phyloP scores from a whole-genome alignment of 768 basidiomycete species.

The Trametes punicea region DNA sequence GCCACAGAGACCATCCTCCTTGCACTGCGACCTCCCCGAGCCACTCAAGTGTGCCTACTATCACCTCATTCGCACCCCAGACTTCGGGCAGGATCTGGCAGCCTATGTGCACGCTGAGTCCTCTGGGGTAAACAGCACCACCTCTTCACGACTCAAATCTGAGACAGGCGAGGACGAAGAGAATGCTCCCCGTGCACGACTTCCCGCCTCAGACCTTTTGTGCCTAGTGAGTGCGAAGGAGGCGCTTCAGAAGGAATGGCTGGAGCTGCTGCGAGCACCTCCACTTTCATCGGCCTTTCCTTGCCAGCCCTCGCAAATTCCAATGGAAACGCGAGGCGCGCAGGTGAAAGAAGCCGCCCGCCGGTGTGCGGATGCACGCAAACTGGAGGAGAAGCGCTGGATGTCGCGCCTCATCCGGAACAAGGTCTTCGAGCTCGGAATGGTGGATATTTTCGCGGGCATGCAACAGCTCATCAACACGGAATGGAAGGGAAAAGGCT shows the following conservation, averaged over 20 bases:
- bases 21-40: slow-evolving; percentile 29
- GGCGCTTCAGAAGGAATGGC: slow-evolving; percentile 24
- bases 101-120: slow-evolving; percentile 4
- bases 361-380: slow-evolving; percentile 15
- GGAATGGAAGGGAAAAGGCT: slow-evolving; percentile 31
- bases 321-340: neutral
- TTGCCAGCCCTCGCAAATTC: slow-evolving; percentile 21
- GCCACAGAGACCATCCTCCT: slow-evolving; percentile 33
- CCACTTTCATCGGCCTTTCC: slow-evolving; percentile 20
- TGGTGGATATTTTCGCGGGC: slow-evolving; percentile 36
- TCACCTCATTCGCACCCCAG: slow-evolving; percentile 34
- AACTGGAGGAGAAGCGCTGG: slow-evolving; percentile 17
- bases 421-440: slow-evolving; percentile 29
- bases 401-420: slow-evolving; percentile 16
- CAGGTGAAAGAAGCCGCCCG: neutral
- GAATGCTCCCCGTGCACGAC: slow-evolving; percentile 16
- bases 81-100: slow-evolving; percentile 27
- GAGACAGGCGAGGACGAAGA: slow-evolving; percentile 2
- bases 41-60: slow-evolving; percentile 40
- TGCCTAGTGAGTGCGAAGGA: slow-evolving; percentile 25
- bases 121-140: neutral
- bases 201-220: too few relatives aligned
- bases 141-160: neutral
- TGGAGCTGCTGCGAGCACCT: slow-evolving; percentile 19
- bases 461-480: slow-evolving; percentile 32